Base-by-base conservation (phyloP, 1,284 basidiomycete species). In the Trichosporon sp. region DNA sequence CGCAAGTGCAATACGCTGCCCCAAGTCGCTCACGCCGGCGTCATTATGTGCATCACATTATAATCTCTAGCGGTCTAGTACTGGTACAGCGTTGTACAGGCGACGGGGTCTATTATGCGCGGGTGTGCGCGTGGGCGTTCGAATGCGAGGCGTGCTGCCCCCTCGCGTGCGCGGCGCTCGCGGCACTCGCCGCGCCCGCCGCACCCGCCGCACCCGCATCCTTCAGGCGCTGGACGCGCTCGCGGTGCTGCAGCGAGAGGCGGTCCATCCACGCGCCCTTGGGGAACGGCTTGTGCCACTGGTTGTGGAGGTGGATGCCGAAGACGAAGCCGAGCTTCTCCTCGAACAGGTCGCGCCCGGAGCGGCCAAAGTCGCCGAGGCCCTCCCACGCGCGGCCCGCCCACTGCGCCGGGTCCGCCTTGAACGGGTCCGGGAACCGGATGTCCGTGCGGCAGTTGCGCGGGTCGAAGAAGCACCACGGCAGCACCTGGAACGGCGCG, bases 391-490 rank as follows among this genome's bases (percentile, higher is more conserved):
- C 86, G 85, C 88, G 88, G 87, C 73, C 86, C 79, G 35, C 88
- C 89, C 83, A 85, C 29, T 85, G 84, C 2, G 76, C 73, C 18
- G 88, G 87, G 76, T 94, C 92, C 0, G 86, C 78, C 18, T 73
- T 78, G 82, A 97, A 97, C 0, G 95, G 94, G 77, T 96, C 93
- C 0, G 95, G 95, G 13, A 97, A 87, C 5, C 93, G 87, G 74
- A 93, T 95, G 83, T 96, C 93, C 18, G 92, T 85, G n/a, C 92
- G 86, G 81, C 94, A 97, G 25, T 92, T 92, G 23, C 91, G 87
- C 2, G 89, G 92, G 77, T 98, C 95, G 72, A 89, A 89, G 81
- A 97, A 93, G 84, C 94, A 98, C 85, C 90, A 97, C 0, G 95
- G 95, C 4, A 98, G 87, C 62, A 97, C 86, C 77, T 91, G 90